Percentiles rank a stretch among this genome's conserved stretches.
Evolutionary conservation across 179 eudicot genomes (phyloP).

Genomic region (Silene coronaria): DNA sequence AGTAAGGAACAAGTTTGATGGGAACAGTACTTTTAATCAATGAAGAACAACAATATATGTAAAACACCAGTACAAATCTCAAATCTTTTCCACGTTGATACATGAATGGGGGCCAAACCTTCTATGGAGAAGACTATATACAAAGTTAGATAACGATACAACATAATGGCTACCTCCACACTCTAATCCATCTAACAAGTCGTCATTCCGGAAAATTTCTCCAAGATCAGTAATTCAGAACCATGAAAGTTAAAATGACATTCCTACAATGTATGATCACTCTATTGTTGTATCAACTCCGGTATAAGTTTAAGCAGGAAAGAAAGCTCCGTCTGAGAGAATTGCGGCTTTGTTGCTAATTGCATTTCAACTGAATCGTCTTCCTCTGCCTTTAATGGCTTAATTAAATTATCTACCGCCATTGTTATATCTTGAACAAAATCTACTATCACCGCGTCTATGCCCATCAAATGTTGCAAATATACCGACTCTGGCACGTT

Average conservation of each 20-base stretch:
- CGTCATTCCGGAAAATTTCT: background rate
- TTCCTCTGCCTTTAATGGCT: slow-evolving; percentile 26
- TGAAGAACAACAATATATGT: background rate
- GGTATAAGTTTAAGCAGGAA: slow-evolving; percentile 81
- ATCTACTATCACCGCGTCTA: slow-evolving; percentile 86
- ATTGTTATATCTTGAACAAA: slow-evolving; percentile 67
- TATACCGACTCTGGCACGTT: slow-evolving; percentile 35
- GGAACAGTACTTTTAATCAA: background rate
- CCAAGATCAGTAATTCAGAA: background rate
- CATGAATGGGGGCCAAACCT: slow-evolving; percentile 16
- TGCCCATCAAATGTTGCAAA: slow-evolving; percentile 70
- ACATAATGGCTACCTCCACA: slow-evolving; percentile 17
- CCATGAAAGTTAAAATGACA: background rate
- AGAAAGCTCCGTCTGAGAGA: slow-evolving; percentile 70
- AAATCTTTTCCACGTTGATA: background rate
- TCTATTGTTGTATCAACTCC: slow-evolving; percentile 56
- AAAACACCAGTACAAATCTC: background rate
- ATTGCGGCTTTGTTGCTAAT: slow-evolving; percentile 45
- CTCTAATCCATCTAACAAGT: slow-evolving; percentile 5
- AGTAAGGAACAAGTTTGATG: too few species aligned
- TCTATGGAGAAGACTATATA: slow-evolving; percentile 20
- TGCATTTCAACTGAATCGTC: slow-evolving; percentile 23
- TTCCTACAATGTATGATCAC: background rate
- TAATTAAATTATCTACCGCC: slow-evolving; percentile 53
- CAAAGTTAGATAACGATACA: slow-evolving; percentile 12